Percentiles rank a stretch among this genome's conserved stretches.
Conservation (phyloP, 768 basidiomycete genomes). For the Tulasnella sp. region DNA sequence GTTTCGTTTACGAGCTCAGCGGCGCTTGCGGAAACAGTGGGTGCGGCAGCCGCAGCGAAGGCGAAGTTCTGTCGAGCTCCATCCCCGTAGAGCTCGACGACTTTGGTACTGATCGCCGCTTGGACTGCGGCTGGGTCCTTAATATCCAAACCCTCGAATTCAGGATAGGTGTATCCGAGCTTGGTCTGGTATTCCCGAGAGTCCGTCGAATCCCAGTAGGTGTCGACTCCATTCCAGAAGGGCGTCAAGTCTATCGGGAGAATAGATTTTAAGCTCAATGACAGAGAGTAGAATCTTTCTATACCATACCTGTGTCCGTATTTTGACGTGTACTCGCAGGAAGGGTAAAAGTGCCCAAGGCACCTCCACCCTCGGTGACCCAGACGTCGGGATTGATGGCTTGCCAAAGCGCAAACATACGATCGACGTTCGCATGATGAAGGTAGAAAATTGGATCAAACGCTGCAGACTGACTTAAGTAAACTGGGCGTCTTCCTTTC, state of each 20-base stretch:
- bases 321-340: neutral
- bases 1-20: neutral
- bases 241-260: constrained; percentile 18
- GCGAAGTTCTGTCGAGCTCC: neutral
- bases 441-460: constrained; percentile 35
- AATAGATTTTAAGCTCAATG: neutral
- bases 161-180: constrained; percentile 24
- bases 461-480: neutral
- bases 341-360: constrained; percentile 5
- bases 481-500: neutral
- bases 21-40: neutral
- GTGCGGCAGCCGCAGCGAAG: neutral
- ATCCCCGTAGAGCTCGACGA: constrained; percentile 29
- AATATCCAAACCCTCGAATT: constrained; percentile 22
- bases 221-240: constrained; percentile 10
- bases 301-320: neutral
- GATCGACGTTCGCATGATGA: constrained; percentile 33
- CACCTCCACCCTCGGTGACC: neutral
- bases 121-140: neutral
- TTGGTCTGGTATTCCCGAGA: neutral
- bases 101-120: neutral
- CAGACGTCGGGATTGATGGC: constrained; percentile 21
- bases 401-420: constrained; percentile 17
- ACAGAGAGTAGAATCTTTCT: neutral
- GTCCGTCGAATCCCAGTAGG: constrained; percentile 20